phyloP scores from a whole-genome alignment of 805 yeast species.

The Ogataea methanolica region DNA sequence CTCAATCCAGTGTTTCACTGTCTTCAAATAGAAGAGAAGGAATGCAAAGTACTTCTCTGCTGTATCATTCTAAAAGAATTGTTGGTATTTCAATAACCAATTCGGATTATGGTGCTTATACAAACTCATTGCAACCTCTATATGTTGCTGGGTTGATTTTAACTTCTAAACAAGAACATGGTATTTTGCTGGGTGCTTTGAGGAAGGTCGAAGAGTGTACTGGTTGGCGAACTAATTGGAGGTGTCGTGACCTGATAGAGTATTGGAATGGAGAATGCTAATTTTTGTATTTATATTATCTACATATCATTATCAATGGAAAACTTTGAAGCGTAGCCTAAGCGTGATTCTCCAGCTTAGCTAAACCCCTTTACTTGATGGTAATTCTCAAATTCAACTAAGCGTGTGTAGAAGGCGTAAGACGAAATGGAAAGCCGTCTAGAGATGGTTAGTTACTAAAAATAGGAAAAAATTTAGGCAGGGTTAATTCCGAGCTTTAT shows the following conservation, averaged over 20 bases:
- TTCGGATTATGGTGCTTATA: constrained; percentile 22
- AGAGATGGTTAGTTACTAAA: too few species aligned
- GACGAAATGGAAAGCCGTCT: too few species aligned
- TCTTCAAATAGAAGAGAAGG: background rate
- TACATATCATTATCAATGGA: too few species aligned
- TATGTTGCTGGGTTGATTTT: constrained; percentile 24
- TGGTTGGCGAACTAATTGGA: constrained; percentile 25
- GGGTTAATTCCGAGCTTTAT: too few species aligned
- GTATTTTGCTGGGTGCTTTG: constrained; percentile 19
- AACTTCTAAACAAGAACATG: constrained; percentile 20
- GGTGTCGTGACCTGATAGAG: constrained; percentile 22
- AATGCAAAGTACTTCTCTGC: constrained; percentile 20
- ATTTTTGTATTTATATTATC: too few species aligned
- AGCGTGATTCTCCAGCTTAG: too few species aligned
- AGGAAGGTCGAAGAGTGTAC: constrained; percentile 22
- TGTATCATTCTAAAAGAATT: constrained; percentile 35
- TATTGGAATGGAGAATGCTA: constrained; percentile 17
- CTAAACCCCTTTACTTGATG: too few species aligned
- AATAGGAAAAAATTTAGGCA: too few species aligned
- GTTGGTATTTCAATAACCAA: constrained; percentile 32
- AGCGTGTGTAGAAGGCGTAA: too few species aligned
- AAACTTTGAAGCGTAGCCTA: too few species aligned
- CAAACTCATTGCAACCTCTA: constrained; percentile 25
- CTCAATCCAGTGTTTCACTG: background rate
- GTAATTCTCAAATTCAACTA: too few species aligned